Evolutionary conservation across 805 yeast species (phyloP).

Genomic region (Candida lessepsii): DNA sequence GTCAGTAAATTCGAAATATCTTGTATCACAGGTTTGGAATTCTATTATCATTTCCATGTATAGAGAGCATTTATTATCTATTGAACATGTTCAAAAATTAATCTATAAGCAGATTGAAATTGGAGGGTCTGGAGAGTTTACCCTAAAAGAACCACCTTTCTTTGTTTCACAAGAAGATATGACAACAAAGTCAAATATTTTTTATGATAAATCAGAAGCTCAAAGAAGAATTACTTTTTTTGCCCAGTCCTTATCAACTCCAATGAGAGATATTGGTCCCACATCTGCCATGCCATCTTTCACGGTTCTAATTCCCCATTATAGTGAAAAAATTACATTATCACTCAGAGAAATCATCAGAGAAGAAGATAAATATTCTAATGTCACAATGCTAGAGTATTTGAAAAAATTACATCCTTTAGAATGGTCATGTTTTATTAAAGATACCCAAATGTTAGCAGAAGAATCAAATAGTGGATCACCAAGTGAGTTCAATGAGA

Average conservation of each 20-base stretch:
- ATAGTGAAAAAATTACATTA: conserved; percentile 87
- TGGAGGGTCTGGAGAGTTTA: conserved; percentile 32
- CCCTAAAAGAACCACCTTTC: conserved; percentile 69
- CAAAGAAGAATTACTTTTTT: conserved; percentile 81
- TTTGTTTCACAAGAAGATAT: conserved; percentile 84
- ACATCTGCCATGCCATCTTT: conserved; percentile 74
- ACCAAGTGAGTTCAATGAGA: conserved; percentile 9
- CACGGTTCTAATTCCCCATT: conserved; percentile 92
- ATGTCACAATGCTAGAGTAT: conserved; percentile 90
- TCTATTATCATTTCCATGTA: conserved; percentile 81
- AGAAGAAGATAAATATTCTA: conserved; percentile 95
- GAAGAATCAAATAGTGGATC: conserved; percentile 71
- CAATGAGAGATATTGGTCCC: conserved; percentile 72
- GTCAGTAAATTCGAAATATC: conserved; percentile 46
- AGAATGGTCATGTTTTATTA: conserved; percentile 97
- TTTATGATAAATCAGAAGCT: conserved; percentile 70
- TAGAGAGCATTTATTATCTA: conserved; percentile 71
- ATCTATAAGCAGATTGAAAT: conserved; percentile 51
- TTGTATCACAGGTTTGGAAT: conserved; percentile 78
- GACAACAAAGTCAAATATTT: conserved; percentile 53
- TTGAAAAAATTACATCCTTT: conserved; percentile 92
- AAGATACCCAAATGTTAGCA: conserved; percentile 92
- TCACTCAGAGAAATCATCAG: conserved; percentile 95
- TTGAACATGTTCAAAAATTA: conserved; percentile 68
- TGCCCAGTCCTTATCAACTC: conserved; percentile 86